Evolutionary conservation across 306 rosid genomes (phyloP).

Genomic region (Acacia confusa): DNA sequence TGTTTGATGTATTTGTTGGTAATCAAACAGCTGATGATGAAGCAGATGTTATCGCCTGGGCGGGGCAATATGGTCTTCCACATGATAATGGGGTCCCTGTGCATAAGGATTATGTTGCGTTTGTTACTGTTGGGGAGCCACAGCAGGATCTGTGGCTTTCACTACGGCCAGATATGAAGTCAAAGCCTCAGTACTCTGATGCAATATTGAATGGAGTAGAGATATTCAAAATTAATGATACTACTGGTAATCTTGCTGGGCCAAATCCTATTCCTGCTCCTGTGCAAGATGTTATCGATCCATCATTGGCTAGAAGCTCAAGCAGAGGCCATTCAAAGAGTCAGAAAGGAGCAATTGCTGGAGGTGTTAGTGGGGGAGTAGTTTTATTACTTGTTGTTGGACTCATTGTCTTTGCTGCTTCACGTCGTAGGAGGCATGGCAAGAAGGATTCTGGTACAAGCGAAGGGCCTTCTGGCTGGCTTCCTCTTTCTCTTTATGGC

Average conservation of each 20-base stretch:
- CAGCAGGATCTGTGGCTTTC: slow-evolving; percentile 76
- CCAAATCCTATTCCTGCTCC: slow-evolving; percentile 70
- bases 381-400: slow-evolving; percentile 57
- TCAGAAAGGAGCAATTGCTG: slow-evolving; percentile 64
- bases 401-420: slow-evolving; percentile 46
- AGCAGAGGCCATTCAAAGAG: slow-evolving; percentile 54
- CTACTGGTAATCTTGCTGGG: slow-evolving; percentile 72
- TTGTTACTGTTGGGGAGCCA: slow-evolving; percentile 62
- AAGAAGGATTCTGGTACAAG: slow-evolving; percentile 70
- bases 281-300: slow-evolving; percentile 50
- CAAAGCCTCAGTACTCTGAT: slow-evolving; percentile 41
- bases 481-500: slow-evolving; percentile 90
- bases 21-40: slow-evolving; percentile 60
- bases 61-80: background rate
- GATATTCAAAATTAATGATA: slow-evolving; percentile 72
- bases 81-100: slow-evolving; percentile 55
- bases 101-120: slow-evolving; percentile 59
- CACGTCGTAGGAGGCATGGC: slow-evolving; percentile 48
- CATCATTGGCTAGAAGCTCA: slow-evolving; percentile 46
- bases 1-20: slow-evolving; percentile 59
- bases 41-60: slow-evolving; percentile 61
- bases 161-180: slow-evolving; percentile 51
- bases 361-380: slow-evolving; percentile 70
- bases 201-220: slow-evolving; percentile 83
- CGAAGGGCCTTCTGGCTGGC: slow-evolving; percentile 99